Conservation (phyloP, 192 early-diverging fungal genomes). For the Mycoemilia scoparia region DNA sequence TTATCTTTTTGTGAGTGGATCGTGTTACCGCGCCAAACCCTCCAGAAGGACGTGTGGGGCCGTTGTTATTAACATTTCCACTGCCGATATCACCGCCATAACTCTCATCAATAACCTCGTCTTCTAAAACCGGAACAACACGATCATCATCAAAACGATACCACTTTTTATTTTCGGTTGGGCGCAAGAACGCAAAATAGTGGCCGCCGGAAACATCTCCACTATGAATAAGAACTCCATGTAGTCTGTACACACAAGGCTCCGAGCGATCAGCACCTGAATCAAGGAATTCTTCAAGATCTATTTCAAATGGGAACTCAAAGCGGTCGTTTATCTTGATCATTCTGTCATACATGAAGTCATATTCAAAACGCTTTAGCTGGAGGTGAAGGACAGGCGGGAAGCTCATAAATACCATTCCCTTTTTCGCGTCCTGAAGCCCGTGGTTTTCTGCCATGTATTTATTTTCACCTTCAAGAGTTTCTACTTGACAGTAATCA, state of each 20-base stretch:
- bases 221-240: conserved; percentile 93
- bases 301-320: conserved; percentile 78
- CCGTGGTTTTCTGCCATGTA: conserved; percentile 89
- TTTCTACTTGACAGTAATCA: conserved; percentile 80
- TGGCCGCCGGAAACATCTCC: conserved; percentile 86
- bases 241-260: conserved; percentile 62
- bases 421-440: conserved; percentile 90
- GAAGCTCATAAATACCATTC: conserved; percentile 81
- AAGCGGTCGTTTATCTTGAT: conserved; percentile 97
- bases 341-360: conserved; percentile 71
- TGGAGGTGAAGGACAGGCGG: conserved; percentile 93
- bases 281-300: conserved; percentile 65
- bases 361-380: conserved; percentile 96
- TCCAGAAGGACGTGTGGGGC: conserved; percentile 7
- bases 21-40: conserved; percentile 29
- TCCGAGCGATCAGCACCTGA: conserved; percentile 40
- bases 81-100: conserved; percentile 62
- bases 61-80: conserved; percentile 7
- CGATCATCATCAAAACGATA: conserved; percentile 92
- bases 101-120: conserved; percentile 86
- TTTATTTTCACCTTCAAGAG: conserved; percentile 89
- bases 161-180: conserved; percentile 64
- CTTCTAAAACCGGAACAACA: conserved; percentile 55
- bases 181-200: conserved; percentile 81
- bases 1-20: conserved; percentile 51